Percentiles rank a stretch among this genome's conserved stretches.
Evolutionary conservation across 148 eudicot genomes (phyloP).

Genomic region (Diospyros lotus): DNA sequence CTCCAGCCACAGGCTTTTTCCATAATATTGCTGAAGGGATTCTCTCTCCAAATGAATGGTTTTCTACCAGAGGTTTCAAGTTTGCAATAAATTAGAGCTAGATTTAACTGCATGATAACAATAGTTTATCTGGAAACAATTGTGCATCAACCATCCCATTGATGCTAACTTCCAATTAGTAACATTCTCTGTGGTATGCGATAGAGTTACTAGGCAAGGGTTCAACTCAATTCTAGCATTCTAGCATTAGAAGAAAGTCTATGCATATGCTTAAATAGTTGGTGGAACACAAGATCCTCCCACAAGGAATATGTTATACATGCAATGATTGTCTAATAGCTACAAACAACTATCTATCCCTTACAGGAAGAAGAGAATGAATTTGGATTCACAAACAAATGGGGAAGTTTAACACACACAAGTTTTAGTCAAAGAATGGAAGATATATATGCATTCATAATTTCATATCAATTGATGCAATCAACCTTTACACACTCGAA

Average conservation of each 20-base stretch:
- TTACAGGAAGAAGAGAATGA: not conserved
- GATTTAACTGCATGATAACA: no score
- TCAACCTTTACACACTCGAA: slow-evolving; percentile 23
- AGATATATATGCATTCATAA: not conserved
- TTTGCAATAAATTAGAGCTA: no score
- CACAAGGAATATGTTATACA: not conserved
- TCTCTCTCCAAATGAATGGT: slow-evolving; percentile 19
- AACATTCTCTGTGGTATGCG: no score
- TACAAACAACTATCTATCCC: not conserved
- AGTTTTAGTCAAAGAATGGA: slow-evolving; percentile 1
- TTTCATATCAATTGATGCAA: not conserved
- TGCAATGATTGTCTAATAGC: not conserved
- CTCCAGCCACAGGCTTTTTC: slow-evolving; percentile 15
- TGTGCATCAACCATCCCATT: no score
- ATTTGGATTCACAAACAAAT: not conserved
- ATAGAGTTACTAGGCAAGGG: no score
- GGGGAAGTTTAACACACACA: not conserved
- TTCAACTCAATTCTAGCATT: no score
- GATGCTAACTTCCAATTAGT: no score
- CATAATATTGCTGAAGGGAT: slow-evolving; percentile 9
- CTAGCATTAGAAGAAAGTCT: no score
- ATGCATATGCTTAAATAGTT: no score
- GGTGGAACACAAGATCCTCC: not conserved
- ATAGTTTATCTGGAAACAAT: no score
- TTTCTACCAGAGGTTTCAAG: slow-evolving; percentile 1